Base-by-base conservation (phyloP, 2,329 filamentous ascomycete species). In the Monosporascus sp. region DNA sequence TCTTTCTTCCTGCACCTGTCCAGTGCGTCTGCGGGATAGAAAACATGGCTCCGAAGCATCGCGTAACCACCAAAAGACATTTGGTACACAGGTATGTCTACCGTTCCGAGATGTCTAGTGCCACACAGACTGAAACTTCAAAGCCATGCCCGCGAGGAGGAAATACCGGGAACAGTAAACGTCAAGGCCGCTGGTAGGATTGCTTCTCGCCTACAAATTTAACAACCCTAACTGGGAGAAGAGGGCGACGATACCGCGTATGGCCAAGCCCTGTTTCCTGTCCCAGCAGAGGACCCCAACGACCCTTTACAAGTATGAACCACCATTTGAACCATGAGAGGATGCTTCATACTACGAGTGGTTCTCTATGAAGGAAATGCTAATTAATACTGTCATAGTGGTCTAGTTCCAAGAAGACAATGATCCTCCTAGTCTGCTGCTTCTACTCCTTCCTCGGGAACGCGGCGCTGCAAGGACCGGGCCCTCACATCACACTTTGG, bases 401-500 rank as follows among this genome's bases (percentile, higher is more conserved):
- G 82, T 63, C 77, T 2, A 70, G 66, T 27, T 72, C 68, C 59
- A 84, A 82, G 69, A 84, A 84, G 65, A 75, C 72, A 2, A 70
- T 74, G 61, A 84, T 85, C 47, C 68, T 84, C 9, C 63, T 80
- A 37, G 72, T 81, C 48, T 76, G 76, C 55, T 75, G 78, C 4
- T 55, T 76, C 1, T 84, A 83, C 59, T 83, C 80, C 0, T 84
- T 84, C 63, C 71, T 84, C 25, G 80, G 80, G 2, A 83, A 82
- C 62, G 76, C 79, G 2, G 72, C 80, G 3, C 67, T 84, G 6
- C 66, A 82, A 17, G 81, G 81, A 0, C 79, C 81, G 2, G 76
- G 80, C 0, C 80, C 82, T 1, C 84, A 84, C 65, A 79, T 85
- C 55, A 70, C 69, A 6, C 73, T 82, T 38, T 84, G 74, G 60